phyloP scores from a whole-genome alignment of 2,329 filamentous ascomycete genomes.

The Venturia aucupariae region DNA sequence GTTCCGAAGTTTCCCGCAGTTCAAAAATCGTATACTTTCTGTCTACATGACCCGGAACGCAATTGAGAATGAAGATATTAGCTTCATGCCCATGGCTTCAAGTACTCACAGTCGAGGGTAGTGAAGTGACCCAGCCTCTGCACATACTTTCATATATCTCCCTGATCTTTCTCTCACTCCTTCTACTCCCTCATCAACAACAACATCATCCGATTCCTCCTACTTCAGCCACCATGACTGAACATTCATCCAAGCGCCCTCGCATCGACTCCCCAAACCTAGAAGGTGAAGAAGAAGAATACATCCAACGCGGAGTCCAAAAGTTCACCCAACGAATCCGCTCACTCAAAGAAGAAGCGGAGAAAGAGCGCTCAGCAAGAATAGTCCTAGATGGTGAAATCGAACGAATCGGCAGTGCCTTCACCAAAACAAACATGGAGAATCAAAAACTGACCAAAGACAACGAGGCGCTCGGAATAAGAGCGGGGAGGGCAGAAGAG shows the following conservation, averaged over 20 bases:
- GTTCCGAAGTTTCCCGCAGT: neutral
- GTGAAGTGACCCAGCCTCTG: neutral
- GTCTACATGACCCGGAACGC: too few species aligned
- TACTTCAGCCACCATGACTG: neutral
- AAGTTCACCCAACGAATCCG: neutral
- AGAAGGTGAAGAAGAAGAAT: neutral
- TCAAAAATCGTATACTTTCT: too few species aligned
- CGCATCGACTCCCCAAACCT: neutral
- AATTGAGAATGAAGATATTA: too few species aligned
- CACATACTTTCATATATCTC: neutral
- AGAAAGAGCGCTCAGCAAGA: neutral
- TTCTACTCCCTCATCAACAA: neutral
- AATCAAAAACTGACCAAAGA: neutral
- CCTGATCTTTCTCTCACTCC: neutral
- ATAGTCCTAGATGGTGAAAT: neutral
- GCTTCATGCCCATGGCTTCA: neutral
- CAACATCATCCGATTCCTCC: neutral
- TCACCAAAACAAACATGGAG: neutral
- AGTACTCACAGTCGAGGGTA: neutral
- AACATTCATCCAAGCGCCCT: neutral
- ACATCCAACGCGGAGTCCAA: neutral
- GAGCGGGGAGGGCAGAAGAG: neutral
- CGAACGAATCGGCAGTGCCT: neutral
- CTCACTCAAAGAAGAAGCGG: neutral
- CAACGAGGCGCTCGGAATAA: neutral